These are phyloP conservation scores for Capronia coronata DNA, from an alignment of 2,329 filamentous ascomycete species.

Conservation along the genomic window DNA sequence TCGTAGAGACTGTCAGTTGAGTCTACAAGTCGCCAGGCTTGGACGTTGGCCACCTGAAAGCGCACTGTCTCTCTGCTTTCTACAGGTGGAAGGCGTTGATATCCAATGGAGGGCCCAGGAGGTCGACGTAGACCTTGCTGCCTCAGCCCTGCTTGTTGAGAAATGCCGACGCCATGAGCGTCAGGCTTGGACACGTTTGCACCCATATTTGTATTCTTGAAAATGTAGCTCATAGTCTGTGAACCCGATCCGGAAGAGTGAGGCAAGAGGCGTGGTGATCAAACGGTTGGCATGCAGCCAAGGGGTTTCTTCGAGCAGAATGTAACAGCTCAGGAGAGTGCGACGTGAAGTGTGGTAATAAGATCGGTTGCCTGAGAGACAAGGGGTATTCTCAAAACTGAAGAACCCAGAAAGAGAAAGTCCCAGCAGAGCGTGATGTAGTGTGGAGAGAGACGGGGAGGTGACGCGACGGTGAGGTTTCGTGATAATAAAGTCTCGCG, in stretches of 20 bases:
- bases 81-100: conserved; percentile 12
- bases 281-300: too few species aligned
- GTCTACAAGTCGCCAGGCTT: conserved; percentile 10
- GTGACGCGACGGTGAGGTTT: too few species aligned
- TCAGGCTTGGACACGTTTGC: conserved; percentile 14
- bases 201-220: conserved; percentile 11
- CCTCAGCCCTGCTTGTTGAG: background rate
- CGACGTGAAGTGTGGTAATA: too few species aligned
- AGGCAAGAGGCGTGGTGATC: background rate
- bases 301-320: background rate
- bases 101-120: background rate
- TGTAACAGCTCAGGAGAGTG: background rate
- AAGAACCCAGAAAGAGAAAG: too few species aligned
- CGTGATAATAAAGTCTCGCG: too few species aligned
- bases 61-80: conserved; percentile 15
- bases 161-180: background rate
- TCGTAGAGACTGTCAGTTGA: conserved; percentile 10
- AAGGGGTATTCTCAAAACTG: too few species aligned
- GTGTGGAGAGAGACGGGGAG: too few species aligned
- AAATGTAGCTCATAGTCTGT: background rate
- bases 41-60: conserved; percentile 3
- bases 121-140: background rate
- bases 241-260: background rate
- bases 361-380: too few species aligned
- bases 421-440: too few species aligned